A percentile compares a stretch with the other conserved stretches of the same genome.
Evolutionary conservation across 148 eudicot species (phyloP).

Genomic region (Hydrangea macrophylla): DNA sequence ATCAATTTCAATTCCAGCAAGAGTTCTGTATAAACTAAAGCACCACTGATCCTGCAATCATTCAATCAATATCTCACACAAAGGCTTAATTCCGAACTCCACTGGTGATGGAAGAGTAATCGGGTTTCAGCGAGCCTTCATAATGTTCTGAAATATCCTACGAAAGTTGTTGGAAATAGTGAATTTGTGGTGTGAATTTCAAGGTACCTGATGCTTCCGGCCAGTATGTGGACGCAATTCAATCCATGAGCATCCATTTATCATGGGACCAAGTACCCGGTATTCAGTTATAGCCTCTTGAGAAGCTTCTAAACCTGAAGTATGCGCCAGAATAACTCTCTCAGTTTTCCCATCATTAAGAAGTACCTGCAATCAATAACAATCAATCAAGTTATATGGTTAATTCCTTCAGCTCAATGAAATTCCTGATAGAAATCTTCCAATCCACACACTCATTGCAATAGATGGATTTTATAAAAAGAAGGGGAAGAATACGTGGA

Average conservation of each 20-base stretch:
- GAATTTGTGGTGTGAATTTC: neutral
- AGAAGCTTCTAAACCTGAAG: conserved; percentile 65
- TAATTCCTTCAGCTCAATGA: neutral
- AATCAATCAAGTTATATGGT: neutral
- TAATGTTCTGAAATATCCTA: neutral
- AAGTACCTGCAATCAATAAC: conserved; percentile 47
- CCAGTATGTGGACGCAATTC: conserved; percentile 81
- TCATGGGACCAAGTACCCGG: conserved; percentile 86
- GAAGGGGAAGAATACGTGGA: too few species aligned
- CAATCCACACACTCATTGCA: neutral
- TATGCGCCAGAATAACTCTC: conserved; percentile 75
- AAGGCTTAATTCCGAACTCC: too few species aligned
- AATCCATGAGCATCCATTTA: conserved; percentile 94
- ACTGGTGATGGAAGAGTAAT: neutral
- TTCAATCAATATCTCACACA: too few species aligned
- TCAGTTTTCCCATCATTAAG: conserved; percentile 90
- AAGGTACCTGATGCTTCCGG: conserved; percentile 81
- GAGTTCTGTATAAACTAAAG: too few species aligned
- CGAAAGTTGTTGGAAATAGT: neutral
- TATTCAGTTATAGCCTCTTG: conserved; percentile 92
- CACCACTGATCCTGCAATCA: too few species aligned
- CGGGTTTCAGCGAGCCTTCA: neutral
- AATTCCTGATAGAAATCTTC: neutral
- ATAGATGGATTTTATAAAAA: too few species aligned
- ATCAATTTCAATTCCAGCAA: neutral